Evolutionary conservation across 2,329 filamentous ascomycete species (phyloP), one percentile per base, ranked within the genome.

Genomic region (Fusarium solani-melongenae): DNA sequence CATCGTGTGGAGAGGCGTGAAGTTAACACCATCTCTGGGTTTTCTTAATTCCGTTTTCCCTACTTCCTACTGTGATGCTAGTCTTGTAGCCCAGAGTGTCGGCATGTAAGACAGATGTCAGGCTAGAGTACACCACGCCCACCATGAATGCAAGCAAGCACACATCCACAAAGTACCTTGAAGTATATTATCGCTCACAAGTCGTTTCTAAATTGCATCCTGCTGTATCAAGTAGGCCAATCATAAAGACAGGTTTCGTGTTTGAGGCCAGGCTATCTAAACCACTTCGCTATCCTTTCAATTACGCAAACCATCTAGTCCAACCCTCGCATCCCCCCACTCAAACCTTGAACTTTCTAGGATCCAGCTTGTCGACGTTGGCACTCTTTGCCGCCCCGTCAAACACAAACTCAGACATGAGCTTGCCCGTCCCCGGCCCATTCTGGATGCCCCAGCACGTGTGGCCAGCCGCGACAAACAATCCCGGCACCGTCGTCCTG

Each of bases 391-490:
- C 89, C 68, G 85, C 83, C 1, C 93, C 93, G 63, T 95, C 93
- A 77, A 95, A 91, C 3, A 96, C 84, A 82, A 93, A 91, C 82
- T 96, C 93, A 39, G 92, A 92, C 85, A 96, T 92, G 41, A 96
- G 81, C 83, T 92, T 94, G 5, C 94, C 94, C 9, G 96, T 98
- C 2, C 89, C 96, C 1, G 96, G 95, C 1, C 92, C 94, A 84
- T 99, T 98, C 84, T 98, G 96, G 24, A 99, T 98, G 0, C 96
- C 96, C 96, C 96, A 99, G 84, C 96, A 98, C 2, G 95, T 98
- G 85, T 99, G 96, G 0, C 96, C 96, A 0, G 94, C 89, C 0
- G 96, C 96, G 68, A 98, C 86, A 81, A 93, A 92, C 49, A 98
- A 78, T 0, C 95, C 95, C 8, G 90, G 89, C 0, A 92, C 90